Evolutionary conservation across 2,329 filamentous ascomycete genomes (phyloP), one percentile per base, ranked within the genome.

Genomic region (Colletotrichum phormii): DNA sequence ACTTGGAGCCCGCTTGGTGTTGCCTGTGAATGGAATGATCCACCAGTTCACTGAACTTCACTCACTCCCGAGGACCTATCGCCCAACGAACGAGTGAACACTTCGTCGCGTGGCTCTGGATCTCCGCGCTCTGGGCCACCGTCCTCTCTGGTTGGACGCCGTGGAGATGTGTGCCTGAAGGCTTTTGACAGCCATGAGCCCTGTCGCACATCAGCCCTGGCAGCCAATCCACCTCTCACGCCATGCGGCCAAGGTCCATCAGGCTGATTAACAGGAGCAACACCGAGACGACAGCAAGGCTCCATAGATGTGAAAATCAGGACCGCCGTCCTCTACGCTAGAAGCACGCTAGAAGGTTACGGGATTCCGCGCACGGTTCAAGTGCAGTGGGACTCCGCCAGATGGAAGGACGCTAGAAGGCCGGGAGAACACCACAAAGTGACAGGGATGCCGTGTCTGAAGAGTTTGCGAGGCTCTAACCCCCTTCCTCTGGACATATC

Each of bases 351-450:
- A 71, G 68, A 71, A 71, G 49, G 49, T n/a, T 7, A 6, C 7
- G 2, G 7, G 18, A 49, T 37, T 53, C n/a, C 18, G 7, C 37
- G 63, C 66, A 72, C 24, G 24, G 59, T 5, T 18, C 60, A 61
- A 2, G 12, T 33, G 5, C 7, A 24, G 67, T 15, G 58, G 70
- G 60, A 24, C 46, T 49, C 33, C 59, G 46, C 46, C 33, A 24
- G 0, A 62, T 61, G 54, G 66, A 72, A 72, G 54, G 59, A 42
- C 66, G 70, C 60, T 72, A 70, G 70, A 72, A 70, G 66, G 66
- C 31, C 60, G 60, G 60, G 60, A 70, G 60, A 72, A 72, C 24
- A 24, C 35, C 8, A 15, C 8, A 12, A 26, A 2, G 15, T n/a
- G 37, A 29, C 59, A 64, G 31, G 42, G 31, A 33, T 51, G 60